Conservation (phyloP, 1,139 yeast genomes). For the Yamadazyma atmosphaerica region DNA sequence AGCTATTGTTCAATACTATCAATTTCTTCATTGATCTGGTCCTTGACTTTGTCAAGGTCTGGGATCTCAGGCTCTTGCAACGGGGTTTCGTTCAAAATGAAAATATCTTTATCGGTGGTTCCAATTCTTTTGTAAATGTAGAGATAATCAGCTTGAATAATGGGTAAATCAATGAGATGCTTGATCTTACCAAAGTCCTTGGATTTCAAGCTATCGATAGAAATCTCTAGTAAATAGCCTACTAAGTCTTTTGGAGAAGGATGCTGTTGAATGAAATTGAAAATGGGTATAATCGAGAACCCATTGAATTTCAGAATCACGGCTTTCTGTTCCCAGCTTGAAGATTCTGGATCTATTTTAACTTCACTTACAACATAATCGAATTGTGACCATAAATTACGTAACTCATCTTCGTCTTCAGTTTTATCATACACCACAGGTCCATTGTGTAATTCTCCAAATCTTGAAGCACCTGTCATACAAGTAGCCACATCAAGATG, state of each 20-base stretch:
- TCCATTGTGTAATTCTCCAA: conserved; percentile 55
- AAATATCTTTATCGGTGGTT: conserved; percentile 10
- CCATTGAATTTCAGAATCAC: conserved; percentile 23
- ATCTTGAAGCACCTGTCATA: conserved; percentile 83
- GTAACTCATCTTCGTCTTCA: conserved; percentile 47
- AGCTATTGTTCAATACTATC: conserved; percentile 1
- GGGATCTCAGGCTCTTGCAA: conserved; percentile 8
- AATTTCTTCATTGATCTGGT: conserved; percentile 10
- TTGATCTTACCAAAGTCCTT: conserved; percentile 17
- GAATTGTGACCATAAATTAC: conserved; percentile 51
- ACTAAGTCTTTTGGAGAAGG: conserved; percentile 11
- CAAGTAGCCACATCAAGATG: conserved; percentile 83
- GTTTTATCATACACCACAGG: conserved; percentile 71
- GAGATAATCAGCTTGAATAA: conserved; percentile 27
- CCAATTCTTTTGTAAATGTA: conserved; percentile 29
- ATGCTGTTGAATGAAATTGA: conserved; percentile 12
- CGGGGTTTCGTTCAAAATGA: conserved; percentile 1
- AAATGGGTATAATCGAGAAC: conserved; percentile 21
- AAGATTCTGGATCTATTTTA: conserved; percentile 13
- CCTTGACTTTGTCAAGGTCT: conserved; percentile 13
- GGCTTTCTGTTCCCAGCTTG: conserved; percentile 32
- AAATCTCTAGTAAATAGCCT: neutral
- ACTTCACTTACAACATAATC: conserved; percentile 60
- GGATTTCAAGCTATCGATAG: conserved; percentile 10
- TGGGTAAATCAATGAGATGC: conserved; percentile 21